Base-by-base conservation (phyloP, 352 stramenopile species). In the Globisporangium solare region DNA sequence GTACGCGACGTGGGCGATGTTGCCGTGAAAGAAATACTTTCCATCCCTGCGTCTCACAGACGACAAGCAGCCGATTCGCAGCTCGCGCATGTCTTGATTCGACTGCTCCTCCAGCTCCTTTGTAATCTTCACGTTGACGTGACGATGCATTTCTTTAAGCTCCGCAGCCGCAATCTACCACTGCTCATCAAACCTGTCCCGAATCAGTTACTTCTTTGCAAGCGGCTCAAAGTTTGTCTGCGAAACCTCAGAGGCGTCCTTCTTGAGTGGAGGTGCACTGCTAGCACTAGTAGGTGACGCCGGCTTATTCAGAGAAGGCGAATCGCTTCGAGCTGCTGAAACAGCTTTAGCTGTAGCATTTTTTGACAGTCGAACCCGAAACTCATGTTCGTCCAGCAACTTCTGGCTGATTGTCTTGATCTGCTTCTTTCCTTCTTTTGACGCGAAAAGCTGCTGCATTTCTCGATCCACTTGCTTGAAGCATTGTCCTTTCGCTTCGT, bases 21-120 rank as follows among this genome's bases (percentile, higher is more conserved):
- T 58, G 3, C 89, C 89, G 17, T 89, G 71, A 60, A 96, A 96
- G 63, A 91, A 96, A 51, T 90, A 76, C 39, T 93, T 94, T 13
- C 83, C 83, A 43, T 94, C 79, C 31, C 63, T 70, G 5, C 76
- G 77, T 8, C 72, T 69, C 7, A 73, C 69, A 1, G 76, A 82
- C 8, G 78, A 90, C 17, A 89, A 53, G 31, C 77, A 89, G 0
- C 88, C 89, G 20, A 97, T 88, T 6, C 86, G 74, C 6, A 94
- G 64, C 50, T 87, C 71, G 0, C 79, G 74, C 7, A 58, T 54
- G 27, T 85, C 71, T 47, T 88, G 68, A 20, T 78, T 72, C 1
- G 63, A 66, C 20, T 89, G 82, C 8, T 92, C 74, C 7, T 79
- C 67, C 0, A 91, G 60, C 41, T 96, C 82, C 21, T 89, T 78